phyloP scores from a whole-genome alignment of 2,329 filamentous ascomycete species.

The Cercospora sp. region DNA sequence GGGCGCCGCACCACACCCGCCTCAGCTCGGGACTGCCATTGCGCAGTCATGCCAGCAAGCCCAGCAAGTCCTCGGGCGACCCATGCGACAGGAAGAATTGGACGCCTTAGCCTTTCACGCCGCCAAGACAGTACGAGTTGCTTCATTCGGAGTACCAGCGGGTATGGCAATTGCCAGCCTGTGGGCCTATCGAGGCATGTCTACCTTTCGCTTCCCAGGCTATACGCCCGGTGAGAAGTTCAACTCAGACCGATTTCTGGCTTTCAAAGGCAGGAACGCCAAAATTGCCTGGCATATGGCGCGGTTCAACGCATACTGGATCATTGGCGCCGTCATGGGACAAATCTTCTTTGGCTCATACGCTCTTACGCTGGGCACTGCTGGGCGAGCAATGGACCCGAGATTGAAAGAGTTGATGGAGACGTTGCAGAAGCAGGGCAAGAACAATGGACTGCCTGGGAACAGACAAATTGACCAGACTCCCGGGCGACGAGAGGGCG shows the following conservation, averaged over 20 bases:
- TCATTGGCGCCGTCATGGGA: slow-evolving; percentile 39
- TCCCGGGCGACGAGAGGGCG: slow-evolving; percentile 26
- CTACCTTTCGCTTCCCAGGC: slow-evolving; percentile 45
- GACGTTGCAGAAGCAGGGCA: slow-evolving; percentile 36
- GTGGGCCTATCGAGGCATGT: slow-evolving; percentile 40
- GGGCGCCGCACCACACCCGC: slow-evolving; percentile 35
- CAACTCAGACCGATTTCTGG: slow-evolving; percentile 41
- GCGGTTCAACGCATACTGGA: slow-evolving; percentile 34
- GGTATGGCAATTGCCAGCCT: slow-evolving; percentile 38
- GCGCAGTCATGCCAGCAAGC: slow-evolving; percentile 34
- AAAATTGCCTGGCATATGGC: slow-evolving; percentile 36
- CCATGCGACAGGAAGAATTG: slow-evolving; percentile 44
- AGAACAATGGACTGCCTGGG: slow-evolving; percentile 19
- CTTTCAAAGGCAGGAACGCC: slow-evolving; percentile 39
- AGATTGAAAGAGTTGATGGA: slow-evolving; percentile 43
- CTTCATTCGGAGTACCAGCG: slow-evolving; percentile 42
- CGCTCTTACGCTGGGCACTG: slow-evolving; percentile 39
- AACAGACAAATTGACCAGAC: slow-evolving; percentile 27
- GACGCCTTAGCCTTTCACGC: slow-evolving; percentile 46
- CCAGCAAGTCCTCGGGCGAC: slow-evolving; percentile 39
- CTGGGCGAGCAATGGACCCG: slow-evolving; percentile 42
- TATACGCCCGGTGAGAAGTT: slow-evolving; percentile 43
- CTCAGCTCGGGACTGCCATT: slow-evolving; percentile 37
- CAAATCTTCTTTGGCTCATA: slow-evolving; percentile 35
- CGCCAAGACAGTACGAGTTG: slow-evolving; percentile 41